These are phyloP conservation scores for Drechmeria coniospora DNA, from an alignment of 2,329 filamentous ascomycete genomes.

Conservation along the genomic window DNA sequence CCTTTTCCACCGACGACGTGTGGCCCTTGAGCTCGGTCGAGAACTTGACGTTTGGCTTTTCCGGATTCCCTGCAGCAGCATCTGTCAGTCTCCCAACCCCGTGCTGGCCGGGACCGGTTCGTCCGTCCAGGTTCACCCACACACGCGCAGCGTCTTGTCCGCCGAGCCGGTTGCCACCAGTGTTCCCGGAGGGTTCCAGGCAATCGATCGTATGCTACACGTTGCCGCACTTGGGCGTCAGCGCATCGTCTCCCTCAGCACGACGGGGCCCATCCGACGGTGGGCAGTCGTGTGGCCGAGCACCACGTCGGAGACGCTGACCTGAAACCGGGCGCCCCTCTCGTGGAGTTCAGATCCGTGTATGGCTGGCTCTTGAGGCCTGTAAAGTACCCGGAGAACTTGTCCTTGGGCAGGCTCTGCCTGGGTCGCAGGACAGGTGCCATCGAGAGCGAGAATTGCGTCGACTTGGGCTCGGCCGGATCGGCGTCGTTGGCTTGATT, in stretches of 20 bases:
- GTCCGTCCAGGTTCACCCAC: conserved; percentile 26
- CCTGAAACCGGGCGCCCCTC: conserved; percentile 40
- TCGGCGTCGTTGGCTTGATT: too few relatives aligned
- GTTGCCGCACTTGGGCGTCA: background rate
- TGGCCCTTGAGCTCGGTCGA: conserved; percentile 63
- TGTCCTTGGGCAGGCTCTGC: conserved; percentile 50
- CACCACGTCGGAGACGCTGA: conserved; percentile 24
- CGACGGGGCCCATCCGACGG: too few relatives aligned
- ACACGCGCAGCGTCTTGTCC: conserved; percentile 58
- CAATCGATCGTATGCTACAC: conserved; percentile 56
- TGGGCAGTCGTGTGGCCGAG: too few relatives aligned
- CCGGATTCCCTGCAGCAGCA: conserved; percentile 49
- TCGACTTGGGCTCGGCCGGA: too few relatives aligned
- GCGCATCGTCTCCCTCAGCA: background rate
- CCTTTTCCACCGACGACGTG: conserved; percentile 50
- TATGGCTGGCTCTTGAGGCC: conserved; percentile 58
- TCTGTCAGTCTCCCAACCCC: background rate
- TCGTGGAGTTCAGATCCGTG: conserved; percentile 40
- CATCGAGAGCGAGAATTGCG: too few relatives aligned
- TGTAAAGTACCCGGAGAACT: conserved; percentile 51
- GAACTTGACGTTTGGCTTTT: conserved; percentile 56
- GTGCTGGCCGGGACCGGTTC: background rate
- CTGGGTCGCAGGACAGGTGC: conserved; percentile 27
- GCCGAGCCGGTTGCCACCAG: conserved; percentile 68
- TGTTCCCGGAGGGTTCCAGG: conserved; percentile 77